Base-by-base conservation (phyloP, 1,139 yeast genomes). In the Protomyces arabidopsidicola region DNA sequence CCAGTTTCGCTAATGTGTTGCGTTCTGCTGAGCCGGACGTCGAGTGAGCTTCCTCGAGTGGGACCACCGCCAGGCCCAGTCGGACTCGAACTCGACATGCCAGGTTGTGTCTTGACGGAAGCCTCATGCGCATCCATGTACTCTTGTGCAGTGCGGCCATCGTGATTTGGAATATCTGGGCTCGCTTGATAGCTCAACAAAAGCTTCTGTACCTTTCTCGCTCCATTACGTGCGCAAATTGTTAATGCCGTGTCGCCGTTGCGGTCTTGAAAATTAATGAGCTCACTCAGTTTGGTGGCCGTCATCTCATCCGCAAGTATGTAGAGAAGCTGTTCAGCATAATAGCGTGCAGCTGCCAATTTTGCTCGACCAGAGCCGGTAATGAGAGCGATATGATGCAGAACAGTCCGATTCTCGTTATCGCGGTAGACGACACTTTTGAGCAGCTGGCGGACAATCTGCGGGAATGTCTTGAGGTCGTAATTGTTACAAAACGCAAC, bases 401-500 rank as follows among this genome's bases (percentile, higher is more conserved):
- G 76, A n/a, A 93, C 88, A 0, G 97, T 87, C 66, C 96, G 84
- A 42, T 89, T 88, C 70, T 83, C 82, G 65, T 84, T 82, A 72
- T 95, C 98, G 12, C 87, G 80, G 31, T 87, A 75, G 2, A 87
- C 79, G 31, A 90, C 80, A 50, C 95, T 87, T 12, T 95, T 96
- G 70, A 87, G 85, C 20, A 93, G 76, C 48, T 85, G 74, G 69
- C 89, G 90, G 55, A 93, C 76, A 53, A 95, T 77, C 61, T 82
- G 81, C 24, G 87, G 86, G 73, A 95, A 93, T 36, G 88, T 84
- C 5, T 84, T 82, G 65, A 84, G 80, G 68, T 90, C 97, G 68
- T 81, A 87, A 67, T 90, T 86, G 74, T 95, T 95, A 52, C 93
- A 90, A 61, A 93, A 96, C 70, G 88, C 83, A 3, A 91, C 93